phyloP scores from a whole-genome alignment of 169 alveolate species.

The Cryptosporidium ryanae region DNA sequence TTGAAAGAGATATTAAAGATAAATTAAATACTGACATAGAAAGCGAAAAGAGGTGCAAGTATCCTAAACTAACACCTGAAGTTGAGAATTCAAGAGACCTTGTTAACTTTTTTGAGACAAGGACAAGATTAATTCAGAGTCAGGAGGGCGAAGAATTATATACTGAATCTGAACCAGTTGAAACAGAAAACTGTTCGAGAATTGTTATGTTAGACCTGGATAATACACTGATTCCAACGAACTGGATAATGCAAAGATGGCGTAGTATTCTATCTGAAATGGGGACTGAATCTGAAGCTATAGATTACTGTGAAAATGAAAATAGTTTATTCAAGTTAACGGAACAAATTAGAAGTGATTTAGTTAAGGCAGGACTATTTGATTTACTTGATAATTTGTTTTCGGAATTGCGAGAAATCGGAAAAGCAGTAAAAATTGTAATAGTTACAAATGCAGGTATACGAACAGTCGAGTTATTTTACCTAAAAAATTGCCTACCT shows the following conservation, averaged over 20 bases:
- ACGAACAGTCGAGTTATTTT: conserved; percentile 77
- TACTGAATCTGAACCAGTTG: conserved; percentile 4
- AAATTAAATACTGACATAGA: background rate
- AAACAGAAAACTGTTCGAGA: conserved; percentile 13
- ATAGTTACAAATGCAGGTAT: conserved; percentile 79
- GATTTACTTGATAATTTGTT: conserved; percentile 64
- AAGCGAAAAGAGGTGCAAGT: conserved; percentile 4
- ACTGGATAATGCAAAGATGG: conserved; percentile 80
- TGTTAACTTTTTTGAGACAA: conserved; percentile 6
- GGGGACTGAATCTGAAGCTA: conserved; percentile 57
- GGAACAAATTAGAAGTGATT: conserved; percentile 70
- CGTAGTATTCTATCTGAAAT: conserved; percentile 62
- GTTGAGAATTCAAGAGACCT: conserved; percentile 19
- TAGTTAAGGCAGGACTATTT: conserved; percentile 73
- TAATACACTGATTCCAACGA: conserved; percentile 79
- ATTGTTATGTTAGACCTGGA: conserved; percentile 77
- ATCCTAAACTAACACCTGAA: conserved; percentile 8
- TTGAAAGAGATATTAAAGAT: background rate
- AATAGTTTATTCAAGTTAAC: conserved; percentile 32
- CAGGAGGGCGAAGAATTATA: conserved; percentile 6
- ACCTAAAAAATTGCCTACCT: conserved; percentile 76
- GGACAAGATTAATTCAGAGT: background rate
- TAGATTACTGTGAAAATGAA: conserved; percentile 50
- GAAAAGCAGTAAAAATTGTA: conserved; percentile 63
- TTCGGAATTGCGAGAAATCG: conserved; percentile 46